phyloP scores from a whole-genome alignment of 768 basidiomycete species.

The Lyophyllum semitale region DNA sequence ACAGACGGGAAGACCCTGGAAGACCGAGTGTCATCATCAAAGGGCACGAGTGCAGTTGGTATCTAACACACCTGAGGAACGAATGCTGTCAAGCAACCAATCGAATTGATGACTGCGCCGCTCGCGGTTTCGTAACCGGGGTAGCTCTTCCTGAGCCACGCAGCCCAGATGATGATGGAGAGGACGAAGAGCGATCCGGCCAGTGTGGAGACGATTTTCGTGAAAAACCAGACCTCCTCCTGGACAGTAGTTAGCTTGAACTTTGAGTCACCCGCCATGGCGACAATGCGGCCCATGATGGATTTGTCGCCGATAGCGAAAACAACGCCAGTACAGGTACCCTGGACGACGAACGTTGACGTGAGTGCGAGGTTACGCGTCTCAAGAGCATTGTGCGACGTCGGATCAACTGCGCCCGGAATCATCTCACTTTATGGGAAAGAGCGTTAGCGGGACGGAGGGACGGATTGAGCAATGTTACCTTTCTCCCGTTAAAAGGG shows the following conservation, averaged over 20 bases:
- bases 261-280: conserved; percentile 48
- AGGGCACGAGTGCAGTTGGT: no score
- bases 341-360: conserved; percentile 42
- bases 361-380: conserved; percentile 50
- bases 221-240: conserved; percentile 50
- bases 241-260: conserved; percentile 49
- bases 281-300: conserved; percentile 54
- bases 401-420: no score
- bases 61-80: no score
- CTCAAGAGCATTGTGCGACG: no score
- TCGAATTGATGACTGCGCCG: conserved; percentile 53
- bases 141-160: no score
- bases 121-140: conserved; percentile 52
- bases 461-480: no score
- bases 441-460: no score
- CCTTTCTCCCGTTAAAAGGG: conserved; percentile 55
- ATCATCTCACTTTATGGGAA: no score
- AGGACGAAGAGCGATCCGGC: conserved; percentile 41
- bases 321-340: conserved; percentile 38
- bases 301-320: conserved; percentile 43
- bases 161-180: no score
- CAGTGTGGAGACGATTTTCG: conserved; percentile 46
- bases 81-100: conserved; percentile 42
- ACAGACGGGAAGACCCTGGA: conserved; percentile 52
- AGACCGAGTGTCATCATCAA: no score